Conservation (phyloP, 768 basidiomycete genomes). For the Boletus subparvulus region DNA sequence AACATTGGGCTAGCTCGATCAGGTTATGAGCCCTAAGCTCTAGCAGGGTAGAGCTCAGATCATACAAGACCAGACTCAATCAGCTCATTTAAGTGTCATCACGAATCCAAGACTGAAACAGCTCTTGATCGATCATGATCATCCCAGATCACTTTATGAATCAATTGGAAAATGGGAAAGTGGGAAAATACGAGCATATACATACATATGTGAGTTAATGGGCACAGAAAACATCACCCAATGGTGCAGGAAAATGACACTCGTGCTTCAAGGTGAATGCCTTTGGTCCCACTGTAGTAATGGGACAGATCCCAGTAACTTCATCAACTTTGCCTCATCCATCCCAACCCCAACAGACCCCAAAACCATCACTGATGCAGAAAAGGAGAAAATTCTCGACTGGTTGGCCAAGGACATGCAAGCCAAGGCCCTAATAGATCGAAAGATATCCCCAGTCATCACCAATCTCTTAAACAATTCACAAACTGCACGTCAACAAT, state of each 20-base stretch:
- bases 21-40: no score
- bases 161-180: no score
- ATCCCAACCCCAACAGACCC: background rate
- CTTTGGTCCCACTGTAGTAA: slow-evolving; percentile 4
- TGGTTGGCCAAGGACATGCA: background rate
- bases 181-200: slow-evolving; percentile 15
- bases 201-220: background rate
- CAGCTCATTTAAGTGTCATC: no score
- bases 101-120: no score
- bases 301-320: background rate
- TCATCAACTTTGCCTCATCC: background rate
- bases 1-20: no score
- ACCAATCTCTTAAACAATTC: rapidly evolving
- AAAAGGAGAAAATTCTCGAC: background rate
- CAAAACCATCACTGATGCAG: background rate
- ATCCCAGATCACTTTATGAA: no score
- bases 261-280: background rate
- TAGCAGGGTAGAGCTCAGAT: no score
- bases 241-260: background rate
- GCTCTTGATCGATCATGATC: no score
- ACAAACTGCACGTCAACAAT: background rate
- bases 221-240: background rate
- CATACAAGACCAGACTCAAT: no score
- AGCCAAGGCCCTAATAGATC: background rate
- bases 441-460: background rate